Evolutionary conservation across 2,329 filamentous ascomycete species (phyloP), one percentile per base, ranked within the genome.

Genomic region (Hymenoscyphus fraxineus): DNA sequence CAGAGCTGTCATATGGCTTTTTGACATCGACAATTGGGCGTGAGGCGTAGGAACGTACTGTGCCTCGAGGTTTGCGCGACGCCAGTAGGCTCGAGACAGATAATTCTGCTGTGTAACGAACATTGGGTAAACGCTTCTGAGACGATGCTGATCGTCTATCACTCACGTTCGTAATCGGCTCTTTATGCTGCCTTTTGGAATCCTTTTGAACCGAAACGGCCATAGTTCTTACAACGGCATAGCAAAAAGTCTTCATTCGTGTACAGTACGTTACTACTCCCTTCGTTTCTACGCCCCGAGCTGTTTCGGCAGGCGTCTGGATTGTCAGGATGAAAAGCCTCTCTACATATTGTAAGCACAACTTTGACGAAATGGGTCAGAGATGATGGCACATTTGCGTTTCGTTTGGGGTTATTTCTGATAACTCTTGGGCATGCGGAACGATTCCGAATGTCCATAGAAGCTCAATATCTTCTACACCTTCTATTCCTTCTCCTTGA

Each of bases 121-220:
- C n/a, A 3, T n/a, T 27, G 22, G n/a, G 44, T 22, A 51, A 51
- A n/a, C n/a, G 44, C 44, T 3, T 35, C 19, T 51, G 19, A 16
- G n/a, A 44, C n/a, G n/a, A 44, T 16, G 16, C 15, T 7, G 41
- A 44, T n/a, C 15, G 6, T n/a, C 9, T 44, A 44, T 44, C 41
- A 44, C 15, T 57, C 55, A 16, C 31, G 31, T 56, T 55, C 13
- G 22, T 35, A 13, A 57, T 57, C 56, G 56, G 56, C 56, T 58
- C 32, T 31, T 58, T 35, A 19, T 58, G 19, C 56, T 22, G 3
- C 32, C 38, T 58, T 10, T 51, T n/a, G 19, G 22, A 27, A 22
- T 19, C 44, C 19, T 51, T 22, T 22, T 51, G 7, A n/a, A 22
- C 12, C 44, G 44, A 51, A 51, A 51, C 44, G 27, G 44, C 44